Percentiles rank a stretch among this genome's conserved stretches.
Conservation (phyloP, 192 early-diverging fungal species). For the Gonapodya sp. region DNA sequence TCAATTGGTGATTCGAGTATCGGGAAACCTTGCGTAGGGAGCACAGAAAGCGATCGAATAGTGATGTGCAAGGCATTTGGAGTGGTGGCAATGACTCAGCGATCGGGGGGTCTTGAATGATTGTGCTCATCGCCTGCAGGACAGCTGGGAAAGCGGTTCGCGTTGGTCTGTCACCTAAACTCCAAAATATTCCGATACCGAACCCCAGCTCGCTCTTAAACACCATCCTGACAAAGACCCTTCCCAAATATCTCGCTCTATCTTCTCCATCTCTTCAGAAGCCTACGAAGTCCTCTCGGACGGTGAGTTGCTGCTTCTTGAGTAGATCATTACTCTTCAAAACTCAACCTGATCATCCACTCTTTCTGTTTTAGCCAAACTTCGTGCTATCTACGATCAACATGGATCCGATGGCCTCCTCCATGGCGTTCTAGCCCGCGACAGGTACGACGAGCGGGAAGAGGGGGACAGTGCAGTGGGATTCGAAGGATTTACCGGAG, state of each 20-base stretch:
- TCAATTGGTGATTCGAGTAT: not conserved
- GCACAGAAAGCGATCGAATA: too few species aligned
- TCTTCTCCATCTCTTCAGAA: not conserved
- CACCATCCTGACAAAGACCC: slow-evolving; percentile 1
- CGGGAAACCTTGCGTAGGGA: not conserved
- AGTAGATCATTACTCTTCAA: not conserved
- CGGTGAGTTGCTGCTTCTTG: not conserved
- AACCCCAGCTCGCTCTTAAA: not conserved
- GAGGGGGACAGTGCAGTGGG: not conserved
- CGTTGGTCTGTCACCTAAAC: too few species aligned
- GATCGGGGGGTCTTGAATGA: too few species aligned
- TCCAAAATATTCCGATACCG: too few species aligned
- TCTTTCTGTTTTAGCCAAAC: not conserved
- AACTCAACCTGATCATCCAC: not conserved
- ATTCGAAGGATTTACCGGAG: not conserved
- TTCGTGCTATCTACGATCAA: not conserved
- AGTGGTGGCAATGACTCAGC: too few species aligned
- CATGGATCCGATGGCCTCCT: not conserved
- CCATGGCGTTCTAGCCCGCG: not conserved
- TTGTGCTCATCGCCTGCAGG: too few species aligned
- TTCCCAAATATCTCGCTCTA: not conserved
- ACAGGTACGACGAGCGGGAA: not conserved
- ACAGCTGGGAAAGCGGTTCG: too few species aligned
- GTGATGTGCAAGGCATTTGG: too few species aligned
- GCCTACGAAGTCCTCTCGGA: not conserved